Evolutionary conservation across 352 stramenopile species (phyloP), one percentile per base, ranked within the genome.

Genomic region (Globisporangium solare): DNA sequence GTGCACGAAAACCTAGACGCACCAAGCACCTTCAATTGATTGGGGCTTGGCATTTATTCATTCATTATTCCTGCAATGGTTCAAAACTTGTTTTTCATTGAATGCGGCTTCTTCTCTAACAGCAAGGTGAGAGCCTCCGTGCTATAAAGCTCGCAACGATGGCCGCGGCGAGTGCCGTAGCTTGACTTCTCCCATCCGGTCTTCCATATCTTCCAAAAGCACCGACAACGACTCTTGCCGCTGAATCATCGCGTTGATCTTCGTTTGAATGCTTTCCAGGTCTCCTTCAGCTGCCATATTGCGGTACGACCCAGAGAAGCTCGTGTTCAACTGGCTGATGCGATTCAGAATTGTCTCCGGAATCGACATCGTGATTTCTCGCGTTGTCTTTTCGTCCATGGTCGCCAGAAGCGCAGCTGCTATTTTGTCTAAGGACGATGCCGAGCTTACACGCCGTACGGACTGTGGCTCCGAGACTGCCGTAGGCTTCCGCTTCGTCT

Each of bases 311-410:
- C 66, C 68, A 2, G 79, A 88, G 50, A 85, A 90, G 49, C 89
- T 75, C 1, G 86, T 90, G 55, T 99, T 87, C 42, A 99, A 80
- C 60, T 92, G 86, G 18, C 72, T 85, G 59, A 90, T 88, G 42
- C 77, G 80, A 42, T 68, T 84, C 21, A 90, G 68, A 22, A 74
- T 88, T 40, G 77, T 87, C 58, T 81, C 74, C 0, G 71, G 41
- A 2, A 64, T 71, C 2, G 70, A 67, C 0, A 66, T 76, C 4
- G 63, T 54, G 32, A 87, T 66, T 50, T 86, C 75, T 51, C 81
- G 56, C 0, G 61, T 68, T 0, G 68, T 86, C 47, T 84, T 83
- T 27, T 79, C 77, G 54, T 88, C 76, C 27, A 80, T 76, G 35
- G 51, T 54, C 6, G 15, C n/a, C 14, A 64, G 43, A 6, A 75